Percentiles rank a stretch among this genome's conserved stretches.
Conservation (phyloP, 441 rosid genomes). For the Pelargonium myrrhifolium region DNA sequence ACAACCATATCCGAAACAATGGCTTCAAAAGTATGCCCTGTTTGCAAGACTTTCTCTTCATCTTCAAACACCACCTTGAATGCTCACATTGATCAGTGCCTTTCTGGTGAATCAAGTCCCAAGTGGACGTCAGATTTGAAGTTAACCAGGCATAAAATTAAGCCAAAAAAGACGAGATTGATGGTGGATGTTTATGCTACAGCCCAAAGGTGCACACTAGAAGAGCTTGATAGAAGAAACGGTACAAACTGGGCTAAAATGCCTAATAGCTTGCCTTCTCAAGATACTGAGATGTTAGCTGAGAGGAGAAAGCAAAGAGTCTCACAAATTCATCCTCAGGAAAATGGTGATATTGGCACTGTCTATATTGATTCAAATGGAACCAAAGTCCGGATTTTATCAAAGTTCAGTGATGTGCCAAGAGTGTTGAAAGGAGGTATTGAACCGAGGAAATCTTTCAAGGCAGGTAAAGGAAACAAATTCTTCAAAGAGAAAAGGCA, state of each 20-base stretch:
- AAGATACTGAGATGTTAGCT: slow-evolving; percentile 31
- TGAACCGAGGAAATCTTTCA: slow-evolving; percentile 37
- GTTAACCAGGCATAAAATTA: slow-evolving; percentile 54
- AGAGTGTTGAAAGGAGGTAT: slow-evolving; percentile 29
- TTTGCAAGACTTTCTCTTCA: slow-evolving; percentile 91
- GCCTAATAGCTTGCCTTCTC: slow-evolving; percentile 42
- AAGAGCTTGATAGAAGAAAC: slow-evolving; percentile 87
- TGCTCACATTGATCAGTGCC: slow-evolving; percentile 99
- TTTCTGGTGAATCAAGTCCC: slow-evolving; percentile 59
- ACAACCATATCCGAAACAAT: slow-evolving; percentile 60
- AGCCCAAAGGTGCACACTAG: slow-evolving; percentile 63
- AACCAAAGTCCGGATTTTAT: slow-evolving; percentile 73
- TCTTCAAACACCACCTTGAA: slow-evolving; percentile 94
- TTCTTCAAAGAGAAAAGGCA: slow-evolving; percentile 46
- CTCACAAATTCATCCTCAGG: slow-evolving; percentile 34
- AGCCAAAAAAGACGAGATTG: slow-evolving; percentile 63
- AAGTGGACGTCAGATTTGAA: slow-evolving; percentile 55
- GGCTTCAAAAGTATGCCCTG: slow-evolving; percentile 95
- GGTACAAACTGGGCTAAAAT: slow-evolving; percentile 68
- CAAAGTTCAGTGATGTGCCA: slow-evolving; percentile 39
- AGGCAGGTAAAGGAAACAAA: slow-evolving; percentile 41
- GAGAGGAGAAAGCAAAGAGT: slow-evolving; percentile 41
- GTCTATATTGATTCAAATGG: slow-evolving; percentile 83
- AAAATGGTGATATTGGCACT: slow-evolving; percentile 56
- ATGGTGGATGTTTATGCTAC: slow-evolving; percentile 70